Evolutionary conservation across 1,284 basidiomycete genomes (phyloP).

Genomic region (Xerocomus amazonicus): DNA sequence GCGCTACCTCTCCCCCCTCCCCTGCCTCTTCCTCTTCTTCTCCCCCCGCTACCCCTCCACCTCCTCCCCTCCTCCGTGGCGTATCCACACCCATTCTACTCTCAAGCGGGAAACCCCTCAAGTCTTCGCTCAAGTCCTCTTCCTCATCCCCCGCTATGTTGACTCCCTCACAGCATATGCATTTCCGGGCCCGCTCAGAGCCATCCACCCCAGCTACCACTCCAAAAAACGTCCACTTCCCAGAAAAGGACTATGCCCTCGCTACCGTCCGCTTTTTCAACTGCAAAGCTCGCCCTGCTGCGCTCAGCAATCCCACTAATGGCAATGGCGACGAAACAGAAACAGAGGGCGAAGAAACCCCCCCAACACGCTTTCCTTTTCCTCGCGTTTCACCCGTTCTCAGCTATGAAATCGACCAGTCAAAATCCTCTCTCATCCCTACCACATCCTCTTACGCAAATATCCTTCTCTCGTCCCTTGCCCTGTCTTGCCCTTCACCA

Average conservation of each 20-base stretch:
- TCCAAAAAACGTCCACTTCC: conserved; percentile 89
- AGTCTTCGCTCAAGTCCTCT: conserved; percentile 80
- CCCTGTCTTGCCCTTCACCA: conserved; percentile 34
- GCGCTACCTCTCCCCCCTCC: conserved; percentile 20
- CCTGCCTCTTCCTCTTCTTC: background rate
- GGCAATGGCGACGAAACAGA: conserved; percentile 68
- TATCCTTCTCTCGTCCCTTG: conserved; percentile 49
- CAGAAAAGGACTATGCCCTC: conserved; percentile 58
- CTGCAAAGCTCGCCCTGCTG: conserved; percentile 72
- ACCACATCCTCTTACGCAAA: conserved; percentile 35
- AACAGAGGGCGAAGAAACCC: conserved; percentile 54
- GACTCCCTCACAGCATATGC: conserved; percentile 24
- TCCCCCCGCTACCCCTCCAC: conserved; percentile 12
- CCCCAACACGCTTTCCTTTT: conserved; percentile 35
- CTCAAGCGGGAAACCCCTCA: conserved; percentile 86
- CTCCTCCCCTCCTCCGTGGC: conserved; percentile 27
- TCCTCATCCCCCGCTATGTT: conserved; percentile 50
- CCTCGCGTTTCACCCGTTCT: conserved; percentile 53
- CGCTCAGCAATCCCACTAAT: conserved; percentile 42
- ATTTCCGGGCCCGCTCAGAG: conserved; percentile 54
- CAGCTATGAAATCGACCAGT: conserved; percentile 43
- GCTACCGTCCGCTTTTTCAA: conserved; percentile 85
- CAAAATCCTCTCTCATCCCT: conserved; percentile 43
- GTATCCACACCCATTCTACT: conserved; percentile 51
- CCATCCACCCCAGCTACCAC: conserved; percentile 65